phyloP scores from a whole-genome alignment of 73 alveolate species.

The Symbiodinium pilosum region DNA sequence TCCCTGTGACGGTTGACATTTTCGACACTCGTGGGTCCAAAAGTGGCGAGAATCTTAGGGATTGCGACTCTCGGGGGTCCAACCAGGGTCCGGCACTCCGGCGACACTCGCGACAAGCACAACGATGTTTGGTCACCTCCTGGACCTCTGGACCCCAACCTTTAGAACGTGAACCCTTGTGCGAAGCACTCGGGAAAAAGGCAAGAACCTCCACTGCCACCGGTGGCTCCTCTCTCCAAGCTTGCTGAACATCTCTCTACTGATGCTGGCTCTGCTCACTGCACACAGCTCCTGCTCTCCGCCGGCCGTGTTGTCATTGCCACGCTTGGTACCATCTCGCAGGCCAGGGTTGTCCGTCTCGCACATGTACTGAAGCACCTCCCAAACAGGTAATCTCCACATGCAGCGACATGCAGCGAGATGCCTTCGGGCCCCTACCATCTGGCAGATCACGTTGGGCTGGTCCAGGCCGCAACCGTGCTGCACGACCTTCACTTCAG shows the following conservation, averaged over 20 bases:
- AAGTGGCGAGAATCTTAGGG: too few species aligned
- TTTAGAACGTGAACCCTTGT: too few species aligned
- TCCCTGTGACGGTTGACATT: too few species aligned
- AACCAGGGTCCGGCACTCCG: too few species aligned
- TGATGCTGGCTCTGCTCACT: background rate
- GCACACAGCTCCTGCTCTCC: slow-evolving; percentile 44
- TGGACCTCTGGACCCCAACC: too few species aligned
- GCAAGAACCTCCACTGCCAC: background rate
- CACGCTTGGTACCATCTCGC: slow-evolving; percentile 91
- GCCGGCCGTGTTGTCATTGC: slow-evolving; percentile 89
- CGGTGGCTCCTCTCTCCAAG: background rate
- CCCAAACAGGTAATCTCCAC: too few species aligned
- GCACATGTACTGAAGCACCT: slow-evolving; percentile 90
- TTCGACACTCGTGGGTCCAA: too few species aligned
- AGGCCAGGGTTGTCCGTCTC: slow-evolving; percentile 70
- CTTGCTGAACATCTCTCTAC: background rate
- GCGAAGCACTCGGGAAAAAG: too few species aligned
- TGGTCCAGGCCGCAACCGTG: slow-evolving; percentile 71
- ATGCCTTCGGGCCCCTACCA: background rate
- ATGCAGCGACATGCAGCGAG: background rate
- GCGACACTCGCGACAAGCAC: too few species aligned
- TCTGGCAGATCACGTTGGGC: slow-evolving; percentile 71
- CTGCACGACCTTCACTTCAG: slow-evolving; percentile 19
- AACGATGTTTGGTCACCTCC: too few species aligned
- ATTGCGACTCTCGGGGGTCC: too few species aligned